phyloP scores from a whole-genome alignment of 2,329 filamentous ascomycete species.

The Cercospora sesami region DNA sequence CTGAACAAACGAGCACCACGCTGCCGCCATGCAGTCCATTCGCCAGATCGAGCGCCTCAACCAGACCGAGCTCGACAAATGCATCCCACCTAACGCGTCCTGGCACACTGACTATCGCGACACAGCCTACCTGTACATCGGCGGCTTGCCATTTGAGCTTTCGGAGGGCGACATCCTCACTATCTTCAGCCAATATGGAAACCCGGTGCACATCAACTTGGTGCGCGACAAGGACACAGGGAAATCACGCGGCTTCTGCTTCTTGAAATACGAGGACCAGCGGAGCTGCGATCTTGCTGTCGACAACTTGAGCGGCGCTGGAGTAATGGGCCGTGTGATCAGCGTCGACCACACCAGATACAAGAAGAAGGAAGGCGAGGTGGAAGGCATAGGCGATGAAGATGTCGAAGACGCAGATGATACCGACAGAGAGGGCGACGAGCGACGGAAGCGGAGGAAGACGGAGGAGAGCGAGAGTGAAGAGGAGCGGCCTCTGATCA shows the following conservation, averaged over 20 bases:
- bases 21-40: slow-evolving; percentile 79
- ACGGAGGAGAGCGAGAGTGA: slow-evolving; percentile 30
- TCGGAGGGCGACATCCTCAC: slow-evolving; percentile 94
- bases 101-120: slow-evolving; percentile 98
- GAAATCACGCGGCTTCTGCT: slow-evolving; percentile 91
- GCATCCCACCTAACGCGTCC: slow-evolving; percentile 79
- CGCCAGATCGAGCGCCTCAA: slow-evolving; percentile 91
- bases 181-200: slow-evolving; percentile 95
- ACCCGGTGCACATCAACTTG: slow-evolving; percentile 90
- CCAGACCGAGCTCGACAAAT: slow-evolving; percentile 88
- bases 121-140: slow-evolving; percentile 95
- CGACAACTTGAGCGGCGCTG: slow-evolving; percentile 88
- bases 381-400: slow-evolving; percentile 43
- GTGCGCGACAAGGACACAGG: slow-evolving; percentile 94
- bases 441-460: slow-evolving; percentile 48
- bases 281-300: slow-evolving; percentile 93
- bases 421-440: slow-evolving; percentile 40
- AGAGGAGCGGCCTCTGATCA: slow-evolving; percentile 63
- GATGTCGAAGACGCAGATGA: slow-evolving; percentile 58
- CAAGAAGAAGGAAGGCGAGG: slow-evolving; percentile 74
- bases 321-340: slow-evolving; percentile 74
- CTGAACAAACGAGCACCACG: neutral
- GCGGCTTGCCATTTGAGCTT: slow-evolving; percentile 86
- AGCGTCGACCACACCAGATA: slow-evolving; percentile 93
- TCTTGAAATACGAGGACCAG: slow-evolving; percentile 98